Base-by-base conservation (phyloP, 2,329 filamentous ascomycete genomes). In the Talaromyces marneffei region DNA sequence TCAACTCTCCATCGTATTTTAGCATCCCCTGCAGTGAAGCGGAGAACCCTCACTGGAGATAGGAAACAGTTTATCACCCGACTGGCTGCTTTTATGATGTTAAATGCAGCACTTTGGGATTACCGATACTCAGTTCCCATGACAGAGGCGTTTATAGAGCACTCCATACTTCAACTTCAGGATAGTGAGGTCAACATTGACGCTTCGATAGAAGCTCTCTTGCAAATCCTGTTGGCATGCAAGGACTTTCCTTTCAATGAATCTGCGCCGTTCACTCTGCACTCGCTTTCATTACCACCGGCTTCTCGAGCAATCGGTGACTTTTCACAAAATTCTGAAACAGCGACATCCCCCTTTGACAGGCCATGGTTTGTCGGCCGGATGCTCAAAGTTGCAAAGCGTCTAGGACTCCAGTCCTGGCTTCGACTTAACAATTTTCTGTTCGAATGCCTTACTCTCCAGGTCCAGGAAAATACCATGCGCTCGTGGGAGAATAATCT, bases 31-130 rank as follows among this genome's bases (percentile, higher is more conserved):
- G 67, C 71, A 2, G 70, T 66, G 1, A 62, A 68, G 23, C 71
- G 72, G 16, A 74, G 73, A 57, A 73, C 72, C 1, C 65, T 71
- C 16, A 70, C 71, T 5, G 74, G 71, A 20, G 67, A 74, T 53
- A 70, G 74, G n/a, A 76, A 76, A 62, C 74, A 77, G 62, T 72
- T 74, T 54, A 69, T 76, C 46, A 66, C 74, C 20, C 71, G 74
- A 20, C 60, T 77, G 1, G 72, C 70, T 10, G 66, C 70, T 1
- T 56, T 77, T 31, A 71, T 77, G 55, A 75, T 72, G 59, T 65
- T 77, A 54, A 77, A 77, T 61, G 70, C 71, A 4, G 74, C 71
- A 4, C 66, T 77, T 10, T 78, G 74, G 75, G 74, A 78, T 64
- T 75, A 77, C 56, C 70, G 75, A 16, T 68, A 70, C 39, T 69